Percentiles rank a stretch among this genome's conserved stretches.
Conservation (phyloP, 371 early-diverging fungal species). For the Circinella umbellata region DNA sequence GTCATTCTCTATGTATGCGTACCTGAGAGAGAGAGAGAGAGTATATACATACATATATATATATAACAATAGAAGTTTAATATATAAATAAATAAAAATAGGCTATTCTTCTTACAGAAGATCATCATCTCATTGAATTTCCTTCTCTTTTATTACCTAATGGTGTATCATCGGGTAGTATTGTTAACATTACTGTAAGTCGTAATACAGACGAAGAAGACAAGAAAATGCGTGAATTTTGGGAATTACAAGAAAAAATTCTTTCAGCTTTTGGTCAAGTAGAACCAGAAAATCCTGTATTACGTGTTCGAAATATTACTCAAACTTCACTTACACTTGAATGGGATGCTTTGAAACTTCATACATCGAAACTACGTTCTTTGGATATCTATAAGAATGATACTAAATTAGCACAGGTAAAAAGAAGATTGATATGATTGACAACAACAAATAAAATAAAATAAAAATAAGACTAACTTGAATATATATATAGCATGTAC, state of each 20-base stretch:
- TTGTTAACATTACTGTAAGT: constrained; percentile 91
- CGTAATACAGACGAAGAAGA: constrained; percentile 87
- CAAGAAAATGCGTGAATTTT: constrained; percentile 80
- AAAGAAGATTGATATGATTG: constrained; percentile 13
- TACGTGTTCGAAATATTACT: constrained; percentile 80
- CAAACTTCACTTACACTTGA: constrained; percentile 90
- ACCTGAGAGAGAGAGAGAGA: too few species aligned
- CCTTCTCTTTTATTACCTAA: constrained; percentile 95
- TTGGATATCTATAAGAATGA: constrained; percentile 88
- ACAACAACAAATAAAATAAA: constrained; percentile 1
- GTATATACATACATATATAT: too few species aligned
- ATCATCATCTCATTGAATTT: constrained; percentile 98
- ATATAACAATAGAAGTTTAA: too few species aligned
- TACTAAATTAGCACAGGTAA: constrained; percentile 56
- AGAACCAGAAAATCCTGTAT: constrained; percentile 78
- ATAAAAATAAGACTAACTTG: too few species aligned
- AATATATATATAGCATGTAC: constrained; percentile 40
- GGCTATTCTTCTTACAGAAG: constrained; percentile 91
- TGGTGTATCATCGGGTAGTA: constrained; percentile 91
- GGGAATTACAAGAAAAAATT: constrained; percentile 85
- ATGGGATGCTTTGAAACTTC: constrained; percentile 87
- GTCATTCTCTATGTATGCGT: neutral
- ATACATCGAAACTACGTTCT: constrained; percentile 79
- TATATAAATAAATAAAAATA: too few species aligned
- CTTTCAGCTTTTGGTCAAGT: constrained; percentile 77